Evolutionary conservation across 78 protist species (phyloP).

Genomic region (Isochrysis galbana): DNA sequence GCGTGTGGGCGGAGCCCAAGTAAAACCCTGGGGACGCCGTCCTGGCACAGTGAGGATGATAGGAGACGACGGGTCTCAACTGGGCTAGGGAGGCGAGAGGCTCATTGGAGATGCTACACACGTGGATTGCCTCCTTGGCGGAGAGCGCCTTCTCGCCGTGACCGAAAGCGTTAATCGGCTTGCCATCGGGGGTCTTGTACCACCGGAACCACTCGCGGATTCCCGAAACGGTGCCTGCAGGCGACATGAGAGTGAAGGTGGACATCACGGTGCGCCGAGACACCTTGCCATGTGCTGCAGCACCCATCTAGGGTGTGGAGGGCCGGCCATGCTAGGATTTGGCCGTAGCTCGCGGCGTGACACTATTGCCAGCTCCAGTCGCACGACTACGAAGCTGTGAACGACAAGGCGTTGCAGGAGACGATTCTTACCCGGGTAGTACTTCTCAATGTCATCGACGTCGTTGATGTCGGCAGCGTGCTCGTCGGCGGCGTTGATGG

Average conservation of each 20-base stretch:
- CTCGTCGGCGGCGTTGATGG: conserved; percentile 34
- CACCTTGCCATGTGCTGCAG: no score
- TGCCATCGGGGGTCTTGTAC: conserved; percentile 54
- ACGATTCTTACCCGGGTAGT: not conserved
- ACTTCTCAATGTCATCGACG: conserved; percentile 18
- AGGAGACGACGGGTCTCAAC: not conserved
- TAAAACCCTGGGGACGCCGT: not conserved
- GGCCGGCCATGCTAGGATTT: no score
- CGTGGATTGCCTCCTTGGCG: not conserved
- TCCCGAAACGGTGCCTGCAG: conserved; percentile 35
- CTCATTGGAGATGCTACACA: no score
- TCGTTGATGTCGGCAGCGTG: conserved; percentile 39
- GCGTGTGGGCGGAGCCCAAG: no score
- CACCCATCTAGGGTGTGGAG: no score
- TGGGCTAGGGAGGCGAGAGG: not conserved
- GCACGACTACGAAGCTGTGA: no score
- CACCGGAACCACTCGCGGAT: conserved; percentile 52
- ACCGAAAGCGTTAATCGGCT: conserved; percentile 44
- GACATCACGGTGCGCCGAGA: no score
- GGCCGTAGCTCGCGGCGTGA: no score
- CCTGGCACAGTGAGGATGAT: not conserved
- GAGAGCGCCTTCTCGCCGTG: conserved; percentile 39
- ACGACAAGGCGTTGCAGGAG: not conserved
- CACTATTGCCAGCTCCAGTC: no score
- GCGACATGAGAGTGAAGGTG: no score